These are phyloP conservation scores for Exophiala calicioides DNA, from an alignment of 2,329 filamentous ascomycete genomes.

Conservation along the genomic window DNA sequence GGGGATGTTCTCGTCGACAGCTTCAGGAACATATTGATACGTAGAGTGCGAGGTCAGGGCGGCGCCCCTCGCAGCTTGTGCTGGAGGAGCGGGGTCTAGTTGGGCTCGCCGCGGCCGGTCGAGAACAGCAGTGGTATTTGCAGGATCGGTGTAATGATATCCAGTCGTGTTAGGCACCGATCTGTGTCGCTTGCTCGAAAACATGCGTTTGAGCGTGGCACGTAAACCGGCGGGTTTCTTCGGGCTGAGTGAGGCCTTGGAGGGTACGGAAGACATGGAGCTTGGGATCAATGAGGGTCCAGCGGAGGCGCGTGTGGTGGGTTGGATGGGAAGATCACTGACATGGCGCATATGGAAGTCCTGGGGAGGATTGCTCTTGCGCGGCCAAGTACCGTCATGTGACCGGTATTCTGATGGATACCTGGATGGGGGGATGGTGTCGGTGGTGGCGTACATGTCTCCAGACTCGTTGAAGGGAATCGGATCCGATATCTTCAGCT, in stretches of 20 bases:
- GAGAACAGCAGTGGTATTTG: slow-evolving; percentile 16
- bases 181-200: slow-evolving; percentile 28
- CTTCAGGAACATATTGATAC: slow-evolving; percentile 11
- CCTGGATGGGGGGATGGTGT: slow-evolving; percentile 5
- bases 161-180: slow-evolving; percentile 15
- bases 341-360: slow-evolving; percentile 21
- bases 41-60: slow-evolving; percentile 29
- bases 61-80: slow-evolving; percentile 8
- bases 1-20: slow-evolving; percentile 8
- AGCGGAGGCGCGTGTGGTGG: slow-evolving; percentile 17
- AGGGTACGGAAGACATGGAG: slow-evolving; percentile 29
- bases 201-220: slow-evolving; percentile 30
- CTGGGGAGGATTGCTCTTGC: slow-evolving; percentile 15
- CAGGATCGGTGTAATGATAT: slow-evolving; percentile 16
- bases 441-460: slow-evolving; percentile 14
- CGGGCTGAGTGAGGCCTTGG: slow-evolving; percentile 25
- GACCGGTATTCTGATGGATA: slow-evolving; percentile 10
- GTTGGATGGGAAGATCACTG: slow-evolving; percentile 15
- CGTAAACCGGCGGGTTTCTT: slow-evolving; percentile 25
- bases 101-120: slow-evolving; percentile 12
- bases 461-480: slow-evolving; percentile 27
- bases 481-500: slow-evolving; percentile 37
- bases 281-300: slow-evolving; percentile 26
- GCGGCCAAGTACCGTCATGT: slow-evolving; percentile 21
- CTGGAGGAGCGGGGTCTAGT: slow-evolving; percentile 8